phyloP scores from a whole-genome alignment of 805 yeast genomes.

The Lachancea thermotolerans region DNA sequence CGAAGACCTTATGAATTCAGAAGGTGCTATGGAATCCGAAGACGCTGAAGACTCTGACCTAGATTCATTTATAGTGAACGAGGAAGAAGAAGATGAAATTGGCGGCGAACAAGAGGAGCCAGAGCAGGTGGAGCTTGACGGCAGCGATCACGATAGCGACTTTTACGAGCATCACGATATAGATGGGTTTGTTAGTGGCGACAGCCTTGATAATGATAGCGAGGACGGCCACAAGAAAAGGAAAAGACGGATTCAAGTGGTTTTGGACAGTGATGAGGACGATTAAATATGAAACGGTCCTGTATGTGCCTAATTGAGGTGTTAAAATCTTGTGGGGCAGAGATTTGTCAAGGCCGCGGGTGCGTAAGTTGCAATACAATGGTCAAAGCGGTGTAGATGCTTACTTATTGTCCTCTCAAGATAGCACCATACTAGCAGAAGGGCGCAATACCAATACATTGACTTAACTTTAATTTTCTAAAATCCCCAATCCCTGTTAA shows the following conservation, averaged over 20 bases:
- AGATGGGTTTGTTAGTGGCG: slow-evolving; percentile 29
- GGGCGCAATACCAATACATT: no score
- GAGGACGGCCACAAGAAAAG: slow-evolving; percentile 31
- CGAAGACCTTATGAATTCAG: no score
- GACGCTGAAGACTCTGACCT: slow-evolving; percentile 7
- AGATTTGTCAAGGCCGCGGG: no score
- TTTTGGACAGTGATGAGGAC: slow-evolving; percentile 26
- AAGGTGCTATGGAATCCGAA: background rate
- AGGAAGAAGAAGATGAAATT: slow-evolving; percentile 12
- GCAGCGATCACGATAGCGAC: slow-evolving; percentile 18
- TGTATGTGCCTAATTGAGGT: no score
- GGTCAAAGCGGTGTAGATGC: no score
- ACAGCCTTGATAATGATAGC: slow-evolving; percentile 28
- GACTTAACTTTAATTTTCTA: no score
- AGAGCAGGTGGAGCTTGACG: background rate
- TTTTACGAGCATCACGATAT: slow-evolving; percentile 26
- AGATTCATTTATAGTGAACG: slow-evolving; percentile 11
- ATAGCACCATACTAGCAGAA: no score
- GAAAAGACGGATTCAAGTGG: slow-evolving; percentile 18
- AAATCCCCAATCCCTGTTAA: no score
- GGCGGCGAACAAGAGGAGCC: background rate
- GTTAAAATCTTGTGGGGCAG: no score
- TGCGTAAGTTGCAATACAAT: no score
- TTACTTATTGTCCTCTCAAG: no score
- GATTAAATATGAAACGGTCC: slow-evolving; percentile 8